phyloP scores from a whole-genome alignment of 2,329 filamentous ascomycete genomes.

The Pseudocercospora crystallina region DNA sequence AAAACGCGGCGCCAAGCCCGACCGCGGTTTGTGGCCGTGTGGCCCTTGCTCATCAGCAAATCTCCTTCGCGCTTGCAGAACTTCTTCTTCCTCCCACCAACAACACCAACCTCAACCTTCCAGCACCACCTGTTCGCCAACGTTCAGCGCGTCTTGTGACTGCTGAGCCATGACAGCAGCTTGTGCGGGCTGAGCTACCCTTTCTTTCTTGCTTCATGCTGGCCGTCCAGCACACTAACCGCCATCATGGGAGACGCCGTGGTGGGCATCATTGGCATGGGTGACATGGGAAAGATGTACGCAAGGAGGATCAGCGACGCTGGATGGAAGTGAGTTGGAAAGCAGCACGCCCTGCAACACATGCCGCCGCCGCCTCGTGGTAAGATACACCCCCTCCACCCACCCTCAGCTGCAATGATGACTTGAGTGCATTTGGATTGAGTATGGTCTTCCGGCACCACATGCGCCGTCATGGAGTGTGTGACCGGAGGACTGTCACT shows the following conservation, averaged over 20 bases:
- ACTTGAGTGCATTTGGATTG: constrained; percentile 99
- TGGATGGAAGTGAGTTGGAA: constrained; percentile 82
- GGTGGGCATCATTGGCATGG: constrained; percentile 97
- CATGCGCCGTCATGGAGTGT: constrained; percentile 71
- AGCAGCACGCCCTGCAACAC: constrained; percentile 4
- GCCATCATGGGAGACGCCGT: constrained; percentile 65
- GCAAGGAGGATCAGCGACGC: constrained; percentile 82
- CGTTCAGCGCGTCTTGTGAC: background rate
- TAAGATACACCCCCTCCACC: constrained; percentile 9
- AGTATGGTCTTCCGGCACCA: constrained; percentile 71
- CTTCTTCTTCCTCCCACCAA: constrained; percentile 7
- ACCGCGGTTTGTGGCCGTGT: background rate
- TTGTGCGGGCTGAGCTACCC: constrained; percentile 10
- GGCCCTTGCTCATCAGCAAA: no score
- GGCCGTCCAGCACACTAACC: constrained; percentile 6
- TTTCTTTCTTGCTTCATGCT: constrained; percentile 8
- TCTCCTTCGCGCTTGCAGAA: constrained; percentile 1
- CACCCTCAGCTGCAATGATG: constrained; percentile 68
- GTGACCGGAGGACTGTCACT: constrained; percentile 67
- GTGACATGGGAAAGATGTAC: constrained; percentile 99
- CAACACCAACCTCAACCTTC: constrained; percentile 1
- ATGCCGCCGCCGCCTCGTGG: no score
- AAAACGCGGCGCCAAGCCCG: constrained; percentile 17
- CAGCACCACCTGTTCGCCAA: background rate
- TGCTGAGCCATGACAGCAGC: constrained; percentile 9